phyloP scores from a whole-genome alignment of 495 filamentous ascomycete genomes.

The Haplographium delicatum region DNA sequence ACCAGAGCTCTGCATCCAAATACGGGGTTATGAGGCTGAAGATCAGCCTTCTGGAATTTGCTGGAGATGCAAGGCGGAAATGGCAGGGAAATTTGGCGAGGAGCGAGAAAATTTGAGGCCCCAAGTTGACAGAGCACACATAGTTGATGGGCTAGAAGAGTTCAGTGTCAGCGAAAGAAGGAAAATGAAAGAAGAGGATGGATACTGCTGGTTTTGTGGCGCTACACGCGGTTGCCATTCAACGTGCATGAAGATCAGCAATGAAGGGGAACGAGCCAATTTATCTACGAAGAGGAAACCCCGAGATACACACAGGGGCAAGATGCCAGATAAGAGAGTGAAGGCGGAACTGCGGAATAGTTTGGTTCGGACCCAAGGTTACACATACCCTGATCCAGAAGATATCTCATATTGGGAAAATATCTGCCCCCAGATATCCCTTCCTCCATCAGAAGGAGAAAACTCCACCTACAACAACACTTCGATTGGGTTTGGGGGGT shows the following conservation, averaged over 20 bases:
- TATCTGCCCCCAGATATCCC: background rate
- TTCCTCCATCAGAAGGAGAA: too few species aligned
- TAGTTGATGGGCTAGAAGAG: constrained; percentile 14
- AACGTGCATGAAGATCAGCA: too few species aligned
- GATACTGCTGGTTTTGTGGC: constrained; percentile 17
- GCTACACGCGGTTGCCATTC: background rate
- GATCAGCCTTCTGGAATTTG: constrained; percentile 5
- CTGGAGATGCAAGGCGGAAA: constrained; percentile 19
- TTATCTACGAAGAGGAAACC: background rate
- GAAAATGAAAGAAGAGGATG: constrained; percentile 6
- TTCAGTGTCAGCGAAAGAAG: constrained; percentile 2
- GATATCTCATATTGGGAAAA: background rate
- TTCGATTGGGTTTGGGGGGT: too few species aligned
- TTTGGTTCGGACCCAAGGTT: background rate
- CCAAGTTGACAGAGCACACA: constrained; percentile 15
- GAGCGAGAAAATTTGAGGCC: constrained; percentile 15
- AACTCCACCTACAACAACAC: too few species aligned
- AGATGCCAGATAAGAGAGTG: background rate
- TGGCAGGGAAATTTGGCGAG: background rate
- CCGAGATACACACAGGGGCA: background rate
- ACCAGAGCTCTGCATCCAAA: constrained; percentile 20
- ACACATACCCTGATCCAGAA: background rate
- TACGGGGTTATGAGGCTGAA: background rate
- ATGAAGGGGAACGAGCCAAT: too few species aligned
- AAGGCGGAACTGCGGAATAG: background rate